Evolutionary conservation across 2,329 filamentous ascomycete species (phyloP), one percentile per base, ranked within the genome.

Genomic region (Xylaria polymorpha): DNA sequence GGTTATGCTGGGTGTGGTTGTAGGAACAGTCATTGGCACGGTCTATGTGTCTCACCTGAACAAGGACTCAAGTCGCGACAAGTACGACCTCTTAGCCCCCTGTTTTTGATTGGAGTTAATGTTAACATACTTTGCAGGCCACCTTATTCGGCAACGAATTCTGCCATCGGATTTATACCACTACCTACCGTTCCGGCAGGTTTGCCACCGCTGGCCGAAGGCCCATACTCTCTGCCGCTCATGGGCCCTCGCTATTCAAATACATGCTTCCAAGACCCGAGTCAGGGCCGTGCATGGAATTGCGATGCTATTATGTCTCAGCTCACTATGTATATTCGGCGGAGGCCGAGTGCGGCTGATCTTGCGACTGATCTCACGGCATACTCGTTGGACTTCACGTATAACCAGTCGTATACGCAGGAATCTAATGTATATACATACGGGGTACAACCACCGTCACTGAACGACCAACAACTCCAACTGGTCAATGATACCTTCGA

Each of bases 231-330:
- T 25, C 77, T 93, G n/a, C 86, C 88, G 4, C 79, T 89, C 4
- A 80, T 84, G 55, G 80, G 85, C 3, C 84, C 83, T 63, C 82
- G 83, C 63, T 81, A 82, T 2, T 85, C 87, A 18, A 84, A 82
- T 48, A 82, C 83, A 0, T 93, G 91, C 76, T 83, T 92, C 68
- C 82, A 83, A 39, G 83, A 90, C 65, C 81, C 84, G 0, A 82
- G 78, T 0, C 85, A 90, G 73, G 80, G 83, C n/a, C 78, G 83
- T 59, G 86, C 90, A 0, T 93, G 91, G 91, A 87, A 83, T 67
- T 93, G 91, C 76, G 83, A 86, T 14, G 81, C 91, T 37, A 80
- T 82, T 1, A 81, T 82, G 55, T 80, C 80, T 6, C 79, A 83
- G 53, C 84, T 85, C 60, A 77, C 80, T 1, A 78, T 88, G 79